phyloP scores from a whole-genome alignment of 495 filamentous ascomycete species.

The Acidiella bohemica region DNA sequence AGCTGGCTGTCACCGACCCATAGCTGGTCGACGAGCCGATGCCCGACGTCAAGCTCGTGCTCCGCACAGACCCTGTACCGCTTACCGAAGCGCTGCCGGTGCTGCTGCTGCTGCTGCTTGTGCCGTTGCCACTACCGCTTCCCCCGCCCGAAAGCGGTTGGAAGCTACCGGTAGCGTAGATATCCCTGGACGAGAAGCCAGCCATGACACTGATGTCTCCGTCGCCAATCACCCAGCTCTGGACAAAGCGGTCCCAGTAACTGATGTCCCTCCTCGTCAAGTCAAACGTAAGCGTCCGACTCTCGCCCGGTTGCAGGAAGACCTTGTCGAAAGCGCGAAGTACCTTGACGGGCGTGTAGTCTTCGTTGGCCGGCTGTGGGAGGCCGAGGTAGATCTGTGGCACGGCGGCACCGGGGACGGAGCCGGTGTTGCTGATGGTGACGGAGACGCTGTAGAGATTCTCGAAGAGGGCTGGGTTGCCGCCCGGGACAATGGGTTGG shows the following conservation, averaged over 20 bases:
- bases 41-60: too few relatives aligned
- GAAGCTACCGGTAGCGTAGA: slow-evolving; percentile 5
- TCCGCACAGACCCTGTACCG: too few relatives aligned
- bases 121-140: neutral
- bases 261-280: slow-evolving; percentile 53
- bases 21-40: neutral
- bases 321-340: slow-evolving; percentile 57
- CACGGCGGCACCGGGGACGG: slow-evolving; percentile 30
- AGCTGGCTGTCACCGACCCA: too few relatives aligned
- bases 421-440: slow-evolving; percentile 44
- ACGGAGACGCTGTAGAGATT: slow-evolving; percentile 38
- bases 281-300: slow-evolving; percentile 36
- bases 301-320: slow-evolving; percentile 31
- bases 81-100: too few relatives aligned
- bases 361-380: slow-evolving; percentile 26
- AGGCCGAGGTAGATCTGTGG: slow-evolving; percentile 53
- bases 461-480: slow-evolving; percentile 46
- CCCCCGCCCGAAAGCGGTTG: neutral
- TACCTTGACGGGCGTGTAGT: slow-evolving; percentile 38
- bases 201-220: slow-evolving; percentile 10
- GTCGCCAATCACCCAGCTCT: slow-evolving; percentile 38
- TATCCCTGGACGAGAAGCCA: slow-evolving; percentile 18
- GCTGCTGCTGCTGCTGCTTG: neutral
- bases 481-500: slow-evolving; percentile 39
- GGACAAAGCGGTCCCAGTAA: slow-evolving; percentile 47